These are phyloP conservation scores for Arabidopsis hybrid DNA, from an alignment of 441 rosid genomes.

Conservation along the genomic window DNA sequence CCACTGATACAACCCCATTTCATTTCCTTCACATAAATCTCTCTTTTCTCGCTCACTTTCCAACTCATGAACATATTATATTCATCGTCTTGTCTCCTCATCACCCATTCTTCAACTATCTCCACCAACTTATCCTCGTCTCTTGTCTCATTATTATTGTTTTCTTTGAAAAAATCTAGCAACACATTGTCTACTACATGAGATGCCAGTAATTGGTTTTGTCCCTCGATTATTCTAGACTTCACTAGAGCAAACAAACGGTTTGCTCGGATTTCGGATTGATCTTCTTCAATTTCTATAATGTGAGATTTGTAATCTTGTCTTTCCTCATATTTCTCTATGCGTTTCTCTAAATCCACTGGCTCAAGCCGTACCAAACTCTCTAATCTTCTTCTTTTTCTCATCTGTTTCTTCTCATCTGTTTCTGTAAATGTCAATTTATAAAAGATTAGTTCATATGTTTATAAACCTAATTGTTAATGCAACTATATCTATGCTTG, in stretches of 20 bases:
- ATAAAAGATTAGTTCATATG: not conserved
- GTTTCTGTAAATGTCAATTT: slow-evolving; percentile 2
- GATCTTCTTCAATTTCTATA: slow-evolving; percentile 13
- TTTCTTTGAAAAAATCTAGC: slow-evolving; percentile 29
- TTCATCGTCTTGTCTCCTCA: slow-evolving; percentile 47
- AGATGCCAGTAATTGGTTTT: slow-evolving; percentile 12
- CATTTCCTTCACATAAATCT: slow-evolving; percentile 51
- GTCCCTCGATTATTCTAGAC: slow-evolving; percentile 26
- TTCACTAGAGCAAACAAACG: slow-evolving; percentile 36
- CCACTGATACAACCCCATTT: slow-evolving; percentile 36
- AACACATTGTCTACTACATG: slow-evolving; percentile 27
- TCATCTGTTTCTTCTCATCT: slow-evolving; percentile 16
- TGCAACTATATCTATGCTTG: not conserved
- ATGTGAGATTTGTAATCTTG: slow-evolving; percentile 13
- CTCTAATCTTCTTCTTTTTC: slow-evolving; percentile 26
- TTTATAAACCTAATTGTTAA: not conserved
- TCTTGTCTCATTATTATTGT: not conserved
- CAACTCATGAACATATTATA: slow-evolving; percentile 51
- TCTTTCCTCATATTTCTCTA: slow-evolving; percentile 8
- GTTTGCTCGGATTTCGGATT: slow-evolving; percentile 25
- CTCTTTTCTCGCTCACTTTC: slow-evolving; percentile 58
- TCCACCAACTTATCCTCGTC: slow-evolving; percentile 35
- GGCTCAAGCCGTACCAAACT: slow-evolving; percentile 28
- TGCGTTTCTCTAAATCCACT: slow-evolving; percentile 34
- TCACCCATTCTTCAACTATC: slow-evolving; percentile 62